Conservation (phyloP, 2,329 filamentous ascomycete genomes). For the Tolypocladium ophioglossoides region DNA sequence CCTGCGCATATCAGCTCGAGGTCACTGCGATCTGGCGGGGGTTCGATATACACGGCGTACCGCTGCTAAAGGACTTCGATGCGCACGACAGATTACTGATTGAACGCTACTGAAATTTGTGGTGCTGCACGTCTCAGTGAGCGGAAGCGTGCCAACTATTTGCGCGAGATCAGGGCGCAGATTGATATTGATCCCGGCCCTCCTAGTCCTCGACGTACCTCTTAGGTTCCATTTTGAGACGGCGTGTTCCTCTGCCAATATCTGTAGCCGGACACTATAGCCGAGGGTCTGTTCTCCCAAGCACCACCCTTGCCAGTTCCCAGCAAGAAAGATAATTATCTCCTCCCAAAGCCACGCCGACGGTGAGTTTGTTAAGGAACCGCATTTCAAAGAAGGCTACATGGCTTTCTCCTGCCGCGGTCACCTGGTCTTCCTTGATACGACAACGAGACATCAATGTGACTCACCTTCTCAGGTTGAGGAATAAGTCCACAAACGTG, state of each 20-base stretch:
- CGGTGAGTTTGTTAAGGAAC: no score
- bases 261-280: background rate
- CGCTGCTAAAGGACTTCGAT: background rate
- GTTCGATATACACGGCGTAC: background rate
- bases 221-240: constrained; percentile 9
- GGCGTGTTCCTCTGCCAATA: constrained; percentile 2
- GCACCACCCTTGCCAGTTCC: no score
- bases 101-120: constrained; percentile 8
- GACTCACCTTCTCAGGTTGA: no score
- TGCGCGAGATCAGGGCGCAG: background rate
- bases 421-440: no score
- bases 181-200: background rate
- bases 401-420: no score
- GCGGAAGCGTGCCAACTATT: background rate
- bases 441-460: no score
- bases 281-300: background rate
- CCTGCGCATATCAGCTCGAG: no score
- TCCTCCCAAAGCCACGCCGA: no score
- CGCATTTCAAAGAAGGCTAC: no score
- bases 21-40: no score
- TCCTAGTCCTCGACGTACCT: background rate
- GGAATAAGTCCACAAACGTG: no score
- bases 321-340: no score
- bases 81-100: background rate
- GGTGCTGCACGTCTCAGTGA: background rate